Percentiles rank a stretch among this genome's conserved stretches.
These are phyloP conservation scores for Hyaloscypha variabilis DNA, from an alignment of 495 filamentous ascomycete species.

Conservation along the genomic window DNA sequence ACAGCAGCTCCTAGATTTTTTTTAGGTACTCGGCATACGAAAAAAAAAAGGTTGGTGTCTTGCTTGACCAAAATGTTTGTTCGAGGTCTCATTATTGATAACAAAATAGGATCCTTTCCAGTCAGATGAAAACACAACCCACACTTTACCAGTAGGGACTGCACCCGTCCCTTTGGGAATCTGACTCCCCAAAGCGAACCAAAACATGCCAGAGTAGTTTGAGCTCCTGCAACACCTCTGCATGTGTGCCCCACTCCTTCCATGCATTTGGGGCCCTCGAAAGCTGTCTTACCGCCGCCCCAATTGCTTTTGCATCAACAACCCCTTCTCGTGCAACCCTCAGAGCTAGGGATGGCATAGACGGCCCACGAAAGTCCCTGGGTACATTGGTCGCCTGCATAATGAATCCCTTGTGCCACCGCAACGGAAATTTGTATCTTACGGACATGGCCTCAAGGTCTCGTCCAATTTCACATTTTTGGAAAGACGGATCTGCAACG, in stretches of 20 bases:
- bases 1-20: too few species aligned
- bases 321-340: neutral
- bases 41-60: too few species aligned
- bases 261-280: neutral
- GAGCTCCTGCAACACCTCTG: neutral
- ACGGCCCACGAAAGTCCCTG: neutral
- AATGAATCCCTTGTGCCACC: neutral
- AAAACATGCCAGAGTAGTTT: conserved; percentile 1
- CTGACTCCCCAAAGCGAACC: neutral
- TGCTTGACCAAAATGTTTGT: too few species aligned
- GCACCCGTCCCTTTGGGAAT: too few species aligned
- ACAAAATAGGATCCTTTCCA: too few species aligned
- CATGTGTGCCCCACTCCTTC: neutral
- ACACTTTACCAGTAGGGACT: too few species aligned
- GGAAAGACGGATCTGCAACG: neutral
- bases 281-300: neutral
- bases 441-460: neutral
- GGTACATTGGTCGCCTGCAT: neutral
- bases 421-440: neutral
- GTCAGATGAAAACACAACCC: too few species aligned
- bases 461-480: neutral
- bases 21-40: too few species aligned
- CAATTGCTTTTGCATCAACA: neutral
- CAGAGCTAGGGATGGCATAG: neutral
- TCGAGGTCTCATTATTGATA: too few species aligned